Conservation (phyloP, 345 rosid genomes). For the Kernera saxatilis region DNA sequence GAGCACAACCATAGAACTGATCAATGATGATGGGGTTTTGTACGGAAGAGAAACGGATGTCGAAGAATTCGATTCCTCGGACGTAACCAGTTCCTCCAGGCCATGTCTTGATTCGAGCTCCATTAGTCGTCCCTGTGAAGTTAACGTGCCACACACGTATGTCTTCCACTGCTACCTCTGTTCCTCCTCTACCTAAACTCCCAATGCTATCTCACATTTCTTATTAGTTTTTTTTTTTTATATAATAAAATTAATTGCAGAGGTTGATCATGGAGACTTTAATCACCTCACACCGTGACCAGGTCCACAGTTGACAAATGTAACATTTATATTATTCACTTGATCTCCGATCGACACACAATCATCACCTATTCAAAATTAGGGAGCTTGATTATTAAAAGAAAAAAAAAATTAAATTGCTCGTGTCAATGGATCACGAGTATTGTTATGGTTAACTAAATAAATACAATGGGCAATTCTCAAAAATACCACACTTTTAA, state of each 20-base stretch:
- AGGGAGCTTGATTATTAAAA: too few species aligned
- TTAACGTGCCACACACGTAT: slow-evolving; percentile 32
- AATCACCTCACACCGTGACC: slow-evolving; percentile 40
- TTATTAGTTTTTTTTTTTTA: background rate
- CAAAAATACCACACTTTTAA: too few species aligned
- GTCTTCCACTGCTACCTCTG: slow-evolving; percentile 25
- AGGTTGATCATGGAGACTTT: background rate
- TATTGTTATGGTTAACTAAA: background rate
- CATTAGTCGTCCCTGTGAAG: slow-evolving; percentile 39
- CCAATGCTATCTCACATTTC: slow-evolving; percentile 37
- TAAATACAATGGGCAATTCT: too few species aligned
- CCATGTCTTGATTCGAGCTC: slow-evolving; percentile 62
- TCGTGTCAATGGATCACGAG: background rate
- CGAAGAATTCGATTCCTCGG: slow-evolving; percentile 34
- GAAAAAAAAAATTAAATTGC: too few species aligned
- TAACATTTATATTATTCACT: slow-evolving; percentile 11
- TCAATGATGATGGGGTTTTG: slow-evolving; percentile 45
- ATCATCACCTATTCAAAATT: slow-evolving; percentile 69
- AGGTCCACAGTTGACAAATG: slow-evolving; percentile 25
- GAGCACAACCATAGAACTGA: slow-evolving; percentile 37
- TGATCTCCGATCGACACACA: slow-evolving; percentile 43
- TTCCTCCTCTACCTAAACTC: slow-evolving; percentile 44
- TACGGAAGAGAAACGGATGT: slow-evolving; percentile 28
- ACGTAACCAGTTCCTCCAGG: slow-evolving; percentile 47
- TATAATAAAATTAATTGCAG: background rate